Conservation (phyloP, 768 basidiomycete genomes). For the Leccinellum luteum region DNA sequence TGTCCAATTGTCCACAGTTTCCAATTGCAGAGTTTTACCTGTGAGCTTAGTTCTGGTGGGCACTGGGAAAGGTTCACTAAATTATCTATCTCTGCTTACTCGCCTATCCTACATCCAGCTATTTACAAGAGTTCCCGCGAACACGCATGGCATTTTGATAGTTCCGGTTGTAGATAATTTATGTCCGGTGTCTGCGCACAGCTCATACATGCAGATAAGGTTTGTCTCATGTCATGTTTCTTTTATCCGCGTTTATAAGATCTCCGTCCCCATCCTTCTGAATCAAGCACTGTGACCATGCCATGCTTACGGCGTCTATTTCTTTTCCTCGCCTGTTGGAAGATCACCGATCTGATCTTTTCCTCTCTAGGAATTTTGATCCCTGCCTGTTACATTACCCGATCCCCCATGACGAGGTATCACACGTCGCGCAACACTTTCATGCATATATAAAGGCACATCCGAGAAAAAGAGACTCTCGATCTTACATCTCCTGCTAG, state of each 20-base stretch:
- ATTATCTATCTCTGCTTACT: conserved; percentile 14
- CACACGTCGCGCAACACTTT: conserved; percentile 16
- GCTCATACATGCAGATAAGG: conserved; percentile 23
- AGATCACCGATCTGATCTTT: conserved; percentile 21
- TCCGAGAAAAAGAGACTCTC: background rate
- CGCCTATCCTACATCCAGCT: conserved; percentile 12
- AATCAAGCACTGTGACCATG: conserved; percentile 19
- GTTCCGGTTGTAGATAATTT: conserved; percentile 6
- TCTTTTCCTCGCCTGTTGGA: conserved; percentile 18
- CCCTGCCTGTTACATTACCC: conserved; percentile 15
- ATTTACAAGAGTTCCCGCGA: conserved; percentile 15
- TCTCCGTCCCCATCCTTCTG: conserved; percentile 21
- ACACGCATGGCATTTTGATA: conserved; percentile 14
- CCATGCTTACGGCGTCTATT: conserved; percentile 14
- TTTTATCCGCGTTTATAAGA: conserved; percentile 26
- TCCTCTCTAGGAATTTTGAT: conserved; percentile 12
- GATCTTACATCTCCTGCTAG: conserved; percentile 4
- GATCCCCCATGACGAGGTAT: conserved; percentile 13
- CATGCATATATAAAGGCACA: conserved; percentile 28
- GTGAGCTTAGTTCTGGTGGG: conserved; percentile 1
- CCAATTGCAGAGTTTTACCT: conserved; percentile 10
- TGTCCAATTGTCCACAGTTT: conserved; percentile 17
- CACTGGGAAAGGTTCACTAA: conserved; percentile 20
- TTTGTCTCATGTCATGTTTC: conserved; percentile 32
- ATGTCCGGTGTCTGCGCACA: conserved; percentile 24